These are phyloP conservation scores for Aspergillus haitiensis DNA, from an alignment of 495 filamentous ascomycete genomes.

Conservation along the genomic window DNA sequence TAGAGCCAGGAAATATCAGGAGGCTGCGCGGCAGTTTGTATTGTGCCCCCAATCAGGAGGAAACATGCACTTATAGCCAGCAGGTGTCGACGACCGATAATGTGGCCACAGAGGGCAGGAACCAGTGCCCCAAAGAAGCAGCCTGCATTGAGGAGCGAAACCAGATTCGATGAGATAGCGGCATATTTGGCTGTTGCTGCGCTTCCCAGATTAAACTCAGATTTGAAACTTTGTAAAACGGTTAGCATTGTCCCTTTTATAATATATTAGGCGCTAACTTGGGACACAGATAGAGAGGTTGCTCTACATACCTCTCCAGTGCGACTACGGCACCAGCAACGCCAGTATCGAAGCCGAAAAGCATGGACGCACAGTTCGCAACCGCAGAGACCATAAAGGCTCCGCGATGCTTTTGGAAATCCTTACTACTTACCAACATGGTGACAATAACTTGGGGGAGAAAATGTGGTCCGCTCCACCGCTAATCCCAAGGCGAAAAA, in stretches of 20 bases:
- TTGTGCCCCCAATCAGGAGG: constrained; percentile 64
- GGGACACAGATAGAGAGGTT: neutral
- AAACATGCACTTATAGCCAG: constrained; percentile 55
- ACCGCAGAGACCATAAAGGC: constrained; percentile 7
- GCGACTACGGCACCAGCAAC: constrained; percentile 8
- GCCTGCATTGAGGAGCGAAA: constrained; percentile 63
- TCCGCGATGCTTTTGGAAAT: constrained; percentile 1
- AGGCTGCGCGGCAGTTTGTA: constrained; percentile 54
- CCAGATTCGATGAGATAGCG: constrained; percentile 50
- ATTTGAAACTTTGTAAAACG: neutral
- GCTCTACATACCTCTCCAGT: neutral
- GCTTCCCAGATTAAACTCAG: constrained; percentile 4
- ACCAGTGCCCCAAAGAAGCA: constrained; percentile 68
- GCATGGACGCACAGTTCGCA: constrained; percentile 2
- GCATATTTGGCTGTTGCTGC: constrained; percentile 1
- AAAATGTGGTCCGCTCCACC: neutral
- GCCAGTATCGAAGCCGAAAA: constrained; percentile 6
- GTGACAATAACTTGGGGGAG: neutral
- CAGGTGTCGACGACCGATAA: constrained; percentile 57
- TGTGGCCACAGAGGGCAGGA: constrained; percentile 58
- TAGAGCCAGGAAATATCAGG: constrained; percentile 37
- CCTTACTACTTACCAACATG: neutral
- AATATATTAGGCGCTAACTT: no score
- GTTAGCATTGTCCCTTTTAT: no score
- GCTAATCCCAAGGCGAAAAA: neutral